phyloP scores from a whole-genome alignment of 495 filamentous ascomycete species.

The Talaromyces trachyspermus region DNA sequence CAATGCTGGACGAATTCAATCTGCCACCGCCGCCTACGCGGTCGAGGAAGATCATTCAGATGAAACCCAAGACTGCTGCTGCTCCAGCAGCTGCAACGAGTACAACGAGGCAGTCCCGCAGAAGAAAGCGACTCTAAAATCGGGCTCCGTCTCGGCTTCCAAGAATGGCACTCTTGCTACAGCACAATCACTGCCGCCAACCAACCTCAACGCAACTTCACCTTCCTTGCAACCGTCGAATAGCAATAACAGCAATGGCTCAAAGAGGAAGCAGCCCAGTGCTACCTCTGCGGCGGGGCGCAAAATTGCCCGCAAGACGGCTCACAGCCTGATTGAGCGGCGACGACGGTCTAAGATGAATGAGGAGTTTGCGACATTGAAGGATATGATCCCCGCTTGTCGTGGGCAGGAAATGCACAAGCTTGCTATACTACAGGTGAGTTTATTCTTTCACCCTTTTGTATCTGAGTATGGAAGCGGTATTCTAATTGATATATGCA shows the following conservation, averaged over 20 bases:
- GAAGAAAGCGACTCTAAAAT: slow-evolving; percentile 7
- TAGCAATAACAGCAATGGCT: slow-evolving; percentile 8
- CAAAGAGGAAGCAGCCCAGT: slow-evolving; percentile 61
- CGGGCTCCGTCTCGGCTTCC: neutral
- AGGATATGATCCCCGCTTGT: slow-evolving; percentile 94
- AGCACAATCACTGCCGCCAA: slow-evolving; percentile 17
- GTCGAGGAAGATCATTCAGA: slow-evolving; percentile 94
- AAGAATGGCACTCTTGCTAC: slow-evolving; percentile 18
- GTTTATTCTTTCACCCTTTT: slow-evolving; percentile 10
- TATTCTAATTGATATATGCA: neutral
- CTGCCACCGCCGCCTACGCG: slow-evolving; percentile 89
- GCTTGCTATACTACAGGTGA: slow-evolving; percentile 87
- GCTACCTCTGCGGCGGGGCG: slow-evolving; percentile 73
- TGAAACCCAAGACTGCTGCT: slow-evolving; percentile 57
- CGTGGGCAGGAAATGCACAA: slow-evolving; percentile 93
- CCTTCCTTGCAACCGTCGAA: neutral
- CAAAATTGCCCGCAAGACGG: slow-evolving; percentile 93
- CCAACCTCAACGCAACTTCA: slow-evolving; percentile 1
- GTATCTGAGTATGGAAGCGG: neutral
- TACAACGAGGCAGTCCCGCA: slow-evolving; percentile 13
- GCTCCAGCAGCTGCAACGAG: slow-evolving; percentile 9
- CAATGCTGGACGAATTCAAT: slow-evolving; percentile 52
- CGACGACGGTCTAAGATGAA: slow-evolving; percentile 96
- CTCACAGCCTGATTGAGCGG: slow-evolving; percentile 90
- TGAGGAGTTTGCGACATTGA: slow-evolving; percentile 90